phyloP scores from a whole-genome alignment of 2,329 filamentous ascomycete species.

The Hyphodiscus sp. region DNA sequence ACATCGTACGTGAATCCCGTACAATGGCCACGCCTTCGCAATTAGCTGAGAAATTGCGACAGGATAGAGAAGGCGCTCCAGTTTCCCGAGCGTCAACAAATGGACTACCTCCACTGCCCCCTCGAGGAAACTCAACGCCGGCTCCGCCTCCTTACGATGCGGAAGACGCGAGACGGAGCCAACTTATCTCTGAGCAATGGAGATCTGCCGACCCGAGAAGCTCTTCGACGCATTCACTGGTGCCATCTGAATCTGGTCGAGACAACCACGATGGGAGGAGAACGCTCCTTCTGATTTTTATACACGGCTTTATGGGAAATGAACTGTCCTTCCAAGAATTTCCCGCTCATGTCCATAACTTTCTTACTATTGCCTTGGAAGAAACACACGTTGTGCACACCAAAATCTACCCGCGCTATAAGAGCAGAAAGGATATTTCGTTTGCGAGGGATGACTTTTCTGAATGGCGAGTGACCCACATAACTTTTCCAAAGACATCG shows the following conservation, averaged over 20 bases:
- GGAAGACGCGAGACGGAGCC: constrained; percentile 22
- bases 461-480: constrained; percentile 55
- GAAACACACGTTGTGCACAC: constrained; percentile 78
- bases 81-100: constrained; percentile 9
- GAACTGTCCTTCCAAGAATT: constrained; percentile 84
- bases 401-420: constrained; percentile 78
- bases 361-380: constrained; percentile 58
- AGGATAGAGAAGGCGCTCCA: constrained; percentile 8
- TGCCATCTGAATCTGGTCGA: constrained; percentile 25
- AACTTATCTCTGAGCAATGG: constrained; percentile 29
- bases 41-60: constrained; percentile 17
- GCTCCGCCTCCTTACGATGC: constrained; percentile 26
- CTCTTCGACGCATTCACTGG: constrained; percentile 29
- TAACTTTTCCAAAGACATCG: constrained; percentile 1
- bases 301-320: constrained; percentile 87
- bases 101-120: constrained; percentile 25
- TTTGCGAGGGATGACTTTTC: constrained; percentile 71
- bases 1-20: neutral
- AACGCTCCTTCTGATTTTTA: constrained; percentile 67
- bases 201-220: constrained; percentile 29
- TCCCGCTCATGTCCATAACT: constrained; percentile 76
- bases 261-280: constrained; percentile 35
- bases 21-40: constrained; percentile 20
- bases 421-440: constrained; percentile 64
- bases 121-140: constrained; percentile 15